Evolutionary conservation across 164 flowering plant genomes (phyloP).

Genomic region (Buxus sempervirens): DNA sequence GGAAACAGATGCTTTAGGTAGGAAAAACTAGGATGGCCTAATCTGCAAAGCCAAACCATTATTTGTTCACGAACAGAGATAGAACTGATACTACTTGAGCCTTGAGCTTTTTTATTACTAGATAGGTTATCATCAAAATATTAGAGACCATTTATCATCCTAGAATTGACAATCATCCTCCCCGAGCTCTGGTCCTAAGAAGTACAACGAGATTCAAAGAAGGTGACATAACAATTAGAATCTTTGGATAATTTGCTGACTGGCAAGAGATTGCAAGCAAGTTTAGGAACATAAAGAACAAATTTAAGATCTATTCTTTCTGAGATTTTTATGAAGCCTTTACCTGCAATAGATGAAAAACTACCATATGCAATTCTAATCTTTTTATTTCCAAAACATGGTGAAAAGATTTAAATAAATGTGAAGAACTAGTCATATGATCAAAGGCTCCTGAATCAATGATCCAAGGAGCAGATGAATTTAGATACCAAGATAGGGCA

Average conservation of each 20-base stretch:
- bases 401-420: not conserved
- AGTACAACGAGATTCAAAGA: conserved; percentile 1
- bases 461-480: no score
- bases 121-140: conserved; percentile 1
- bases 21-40: conserved; percentile 22
- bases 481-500: no score
- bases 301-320: not conserved
- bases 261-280: conserved; percentile 2
- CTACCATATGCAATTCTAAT: not conserved
- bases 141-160: conserved; percentile 3
- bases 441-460: not conserved
- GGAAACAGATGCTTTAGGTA: conserved; percentile 3
- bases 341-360: no score
- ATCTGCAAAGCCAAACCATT: conserved; percentile 19
- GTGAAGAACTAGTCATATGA: not conserved
- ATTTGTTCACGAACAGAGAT: conserved; percentile 6
- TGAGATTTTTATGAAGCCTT: not conserved
- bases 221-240: no score
- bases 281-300: conserved; percentile 10
- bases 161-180: conserved; percentile 29
- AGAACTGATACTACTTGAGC: conserved; percentile 1
- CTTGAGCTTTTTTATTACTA: conserved; percentile 7
- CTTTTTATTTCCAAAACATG: not conserved
- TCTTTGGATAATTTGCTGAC: no score
- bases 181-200: conserved; percentile 13